phyloP scores from a whole-genome alignment of 345 rosid species.

The Syzygium jambos region DNA sequence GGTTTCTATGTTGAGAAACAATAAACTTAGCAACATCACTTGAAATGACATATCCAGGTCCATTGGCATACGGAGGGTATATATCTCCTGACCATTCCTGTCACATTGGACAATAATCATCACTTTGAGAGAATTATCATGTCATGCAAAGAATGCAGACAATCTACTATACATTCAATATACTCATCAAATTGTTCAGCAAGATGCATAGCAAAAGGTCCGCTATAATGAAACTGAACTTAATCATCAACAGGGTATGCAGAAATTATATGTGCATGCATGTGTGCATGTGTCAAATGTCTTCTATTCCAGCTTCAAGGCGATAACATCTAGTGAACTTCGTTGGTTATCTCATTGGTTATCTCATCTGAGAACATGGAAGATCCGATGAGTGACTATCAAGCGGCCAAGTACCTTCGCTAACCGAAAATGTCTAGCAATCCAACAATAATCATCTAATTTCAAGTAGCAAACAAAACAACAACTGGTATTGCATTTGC shows the following conservation, averaged over 20 bases:
- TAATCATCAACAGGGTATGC: background rate
- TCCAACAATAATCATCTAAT: background rate
- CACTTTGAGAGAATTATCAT: background rate
- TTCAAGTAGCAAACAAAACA: background rate
- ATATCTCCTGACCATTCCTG: constrained; percentile 97
- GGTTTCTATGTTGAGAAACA: constrained; percentile 45
- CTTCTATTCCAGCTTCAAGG: background rate
- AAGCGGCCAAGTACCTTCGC: background rate
- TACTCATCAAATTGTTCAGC: background rate
- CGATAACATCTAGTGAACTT: background rate
- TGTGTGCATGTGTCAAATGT: background rate
- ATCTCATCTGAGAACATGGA: background rate
- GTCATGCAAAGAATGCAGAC: background rate
- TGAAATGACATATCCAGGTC: constrained; percentile 87
- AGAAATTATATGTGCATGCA: background rate
- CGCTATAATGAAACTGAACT: background rate
- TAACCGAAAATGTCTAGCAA: background rate
- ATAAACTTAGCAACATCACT: constrained; percentile 58
- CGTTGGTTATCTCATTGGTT: background rate
- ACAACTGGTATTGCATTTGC: background rate
- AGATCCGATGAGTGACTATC: background rate
- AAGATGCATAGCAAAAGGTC: background rate
- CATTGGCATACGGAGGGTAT: constrained; percentile 94
- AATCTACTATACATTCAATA: background rate
- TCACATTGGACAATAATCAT: constrained; percentile 11